Base-by-base conservation (phyloP, 345 rosid species). In the Raphanus raphanistrum region DNA sequence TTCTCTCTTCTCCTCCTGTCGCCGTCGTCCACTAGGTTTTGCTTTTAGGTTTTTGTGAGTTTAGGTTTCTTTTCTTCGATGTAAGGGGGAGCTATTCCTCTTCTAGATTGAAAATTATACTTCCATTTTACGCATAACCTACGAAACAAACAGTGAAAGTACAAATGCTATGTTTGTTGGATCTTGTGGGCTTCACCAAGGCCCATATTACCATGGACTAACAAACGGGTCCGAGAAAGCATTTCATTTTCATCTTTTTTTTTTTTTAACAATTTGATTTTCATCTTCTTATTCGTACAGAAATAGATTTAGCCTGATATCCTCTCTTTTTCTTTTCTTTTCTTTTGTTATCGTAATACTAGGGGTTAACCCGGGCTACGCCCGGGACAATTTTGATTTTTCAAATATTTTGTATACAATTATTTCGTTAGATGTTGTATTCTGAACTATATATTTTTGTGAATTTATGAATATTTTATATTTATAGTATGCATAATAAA, bases 11-110 rank as follows among this genome's bases (percentile, higher is more conserved):
- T 25, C 31, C 8, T 43, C 4, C 32, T 32, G 70, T 70, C 71
- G 80, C 80, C 75, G 80, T 76, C 64, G 70, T 21, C 21, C 21
- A 35, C 63, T 41, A 8, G 69, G 6, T 35, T 50, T n/a, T 48
- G 21, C n/a, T 16, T 15, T 69, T 76, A 62, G 41, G 67, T 76
- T 48, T 48, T 66, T 17, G 72, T 13, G 16, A 64, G 1, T 48
- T 63, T 73, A 73, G 70, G 68, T 36, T 64, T 35, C 9, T 7
- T 6, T 29, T 0, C 3, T 2, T 7, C 7, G 5, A 13, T 48
- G 55, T 48, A 9, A 48, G 3, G 38, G 38, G 21, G 66, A 1
- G 6, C 36, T 62, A 3, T 33, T 63, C 35, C 15, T 63, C 15
- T 63, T 4, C 3, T 60, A 28, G 10, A 61, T 5, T 59, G 64